Evolutionary conservation across 495 filamentous ascomycete genomes (phyloP), one percentile per base, ranked within the genome.

Genomic region (Penicillium maclennaniae): DNA sequence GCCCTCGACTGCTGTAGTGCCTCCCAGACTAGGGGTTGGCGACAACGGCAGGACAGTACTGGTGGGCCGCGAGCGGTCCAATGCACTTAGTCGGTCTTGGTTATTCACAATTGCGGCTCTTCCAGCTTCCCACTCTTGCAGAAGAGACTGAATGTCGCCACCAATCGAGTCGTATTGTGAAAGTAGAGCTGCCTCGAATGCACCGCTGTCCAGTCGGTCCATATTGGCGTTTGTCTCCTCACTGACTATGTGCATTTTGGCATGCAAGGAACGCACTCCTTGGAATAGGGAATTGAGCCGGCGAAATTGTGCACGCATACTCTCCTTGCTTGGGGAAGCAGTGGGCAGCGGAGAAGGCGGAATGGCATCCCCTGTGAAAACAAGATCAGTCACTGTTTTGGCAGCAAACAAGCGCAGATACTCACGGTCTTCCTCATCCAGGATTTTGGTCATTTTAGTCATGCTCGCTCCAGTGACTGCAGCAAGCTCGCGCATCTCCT

Each of bases 101-200:
- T 83, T 89, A 39, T 79, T 81, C 36, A 86, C 79, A 42, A 98
- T 64, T 7, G 87, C 84, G 4, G 83, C 76, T 61, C 86, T 92
- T 7, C 92, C 92, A 26, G 86, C 75, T 67, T 96, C 91, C 93
- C 93, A 98, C 56, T 95, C 91, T 53, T 91, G 84, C 56, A 92
- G 83, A 41, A 98, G 76, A 39, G 80, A 81, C 63, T 83, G 84
- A 31, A 98, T 80, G 65, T 98, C 93, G 41, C 82, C 77, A 7
- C 93, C 93, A 55, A 98, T 92, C 16, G 91, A 91, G 23, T 98
- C 93, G 66, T 97, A 97, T 63, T 97, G 93, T 25, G 84, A 69
- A 70, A 95, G 84, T 23, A 97, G 81, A 48, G 80, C 84, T 3
- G 82, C 74, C 9, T 88, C 89, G 31, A 95, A 78, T 19, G 75